A percentile compares a stretch with the other conserved stretches of the same genome.
These are phyloP conservation scores for Aspergillus cavernicola DNA, from an alignment of 495 filamentous ascomycete species.

Conservation along the genomic window DNA sequence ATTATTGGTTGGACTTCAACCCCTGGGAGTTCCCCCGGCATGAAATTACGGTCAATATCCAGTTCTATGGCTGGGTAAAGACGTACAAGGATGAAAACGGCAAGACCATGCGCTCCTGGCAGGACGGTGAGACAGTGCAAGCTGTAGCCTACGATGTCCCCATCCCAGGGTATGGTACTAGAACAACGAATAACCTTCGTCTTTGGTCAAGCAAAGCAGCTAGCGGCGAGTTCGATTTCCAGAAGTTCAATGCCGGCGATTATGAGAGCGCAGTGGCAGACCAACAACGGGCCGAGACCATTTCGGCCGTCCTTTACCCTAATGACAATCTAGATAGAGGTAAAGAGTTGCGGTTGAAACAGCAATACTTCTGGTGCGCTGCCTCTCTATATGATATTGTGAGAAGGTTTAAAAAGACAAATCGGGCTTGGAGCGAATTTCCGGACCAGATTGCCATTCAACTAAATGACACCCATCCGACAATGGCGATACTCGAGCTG, in stretches of 20 bases:
- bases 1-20: constrained; percentile 99
- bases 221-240: constrained; percentile 97
- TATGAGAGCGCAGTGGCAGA: constrained; percentile 97
- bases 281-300: constrained; percentile 93
- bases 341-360: constrained; percentile 95
- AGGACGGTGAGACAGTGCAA: constrained; percentile 87
- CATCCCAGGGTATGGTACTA: constrained; percentile 83
- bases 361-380: constrained; percentile 99
- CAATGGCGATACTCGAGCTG: constrained; percentile 91
- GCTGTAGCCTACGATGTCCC: constrained; percentile 95
- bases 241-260: constrained; percentile 97
- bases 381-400: constrained; percentile 95
- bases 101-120: constrained; percentile 70
- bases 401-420: constrained; percentile 95
- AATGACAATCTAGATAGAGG: constrained; percentile 96
- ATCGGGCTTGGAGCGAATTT: constrained; percentile 86
- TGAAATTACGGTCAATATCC: constrained; percentile 91
- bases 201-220: constrained; percentile 97
- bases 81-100: constrained; percentile 73
- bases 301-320: constrained; percentile 94
- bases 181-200: constrained; percentile 92
- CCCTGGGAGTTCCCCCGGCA: constrained; percentile 98
- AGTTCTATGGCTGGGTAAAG: constrained; percentile 85
- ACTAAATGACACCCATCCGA: constrained; percentile 96
- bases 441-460: constrained; percentile 95